Evolutionary conservation across 1,284 basidiomycete species (phyloP).

Genomic region (Athelia sp.): DNA sequence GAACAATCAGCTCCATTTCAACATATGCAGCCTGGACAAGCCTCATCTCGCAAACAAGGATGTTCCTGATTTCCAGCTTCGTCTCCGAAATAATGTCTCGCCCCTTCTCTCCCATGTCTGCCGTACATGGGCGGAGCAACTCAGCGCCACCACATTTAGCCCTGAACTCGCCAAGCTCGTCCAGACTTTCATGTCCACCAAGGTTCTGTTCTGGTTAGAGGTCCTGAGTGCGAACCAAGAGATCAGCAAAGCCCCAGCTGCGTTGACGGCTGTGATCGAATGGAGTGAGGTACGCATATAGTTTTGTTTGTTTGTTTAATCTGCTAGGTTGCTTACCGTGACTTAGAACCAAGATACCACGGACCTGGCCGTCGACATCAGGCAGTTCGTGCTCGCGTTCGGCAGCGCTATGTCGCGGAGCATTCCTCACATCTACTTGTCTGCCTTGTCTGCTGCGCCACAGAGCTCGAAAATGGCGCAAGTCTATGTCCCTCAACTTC

Average conservation of each 20-base stretch:
- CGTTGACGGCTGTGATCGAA: not conserved
- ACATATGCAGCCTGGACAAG: not conserved
- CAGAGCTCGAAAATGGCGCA: not conserved
- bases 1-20: not conserved
- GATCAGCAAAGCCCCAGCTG: not conserved
- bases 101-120: constrained; percentile 8
- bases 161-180: not conserved
- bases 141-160: not conserved
- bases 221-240: constrained; percentile 7
- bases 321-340: not conserved
- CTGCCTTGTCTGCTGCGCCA: not conserved
- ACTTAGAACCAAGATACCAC: not conserved
- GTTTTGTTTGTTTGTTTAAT: not conserved
- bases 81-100: constrained; percentile 1
- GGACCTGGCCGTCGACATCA: not conserved
- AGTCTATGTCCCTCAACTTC: not conserved
- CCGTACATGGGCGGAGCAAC: constrained; percentile 10
- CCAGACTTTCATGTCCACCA: constrained; percentile 3
- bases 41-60: constrained; percentile 10
- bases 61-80: not conserved
- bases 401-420: not conserved
- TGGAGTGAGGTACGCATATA: not conserved
- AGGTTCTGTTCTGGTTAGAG: constrained; percentile 14
- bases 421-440: not conserved
- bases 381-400: not conserved